phyloP scores from a whole-genome alignment of 2,329 filamentous ascomycete species.

The Cladophialophora carrionii region DNA sequence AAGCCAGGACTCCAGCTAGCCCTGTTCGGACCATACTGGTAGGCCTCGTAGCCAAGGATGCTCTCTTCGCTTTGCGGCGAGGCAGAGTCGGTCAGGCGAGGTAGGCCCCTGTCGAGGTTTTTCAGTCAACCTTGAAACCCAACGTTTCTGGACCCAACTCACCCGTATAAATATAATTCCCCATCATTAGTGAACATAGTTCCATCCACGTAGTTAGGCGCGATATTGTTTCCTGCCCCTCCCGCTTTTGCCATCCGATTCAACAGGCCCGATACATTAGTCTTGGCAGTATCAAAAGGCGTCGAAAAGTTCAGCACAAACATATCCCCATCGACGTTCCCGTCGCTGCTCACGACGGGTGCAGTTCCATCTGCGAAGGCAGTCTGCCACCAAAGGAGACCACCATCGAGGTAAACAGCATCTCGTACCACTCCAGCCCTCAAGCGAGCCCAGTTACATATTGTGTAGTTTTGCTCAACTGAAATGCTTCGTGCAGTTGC shows the following conservation, averaged over 20 bases:
- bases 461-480: conserved; percentile 34
- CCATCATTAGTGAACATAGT: conserved; percentile 67
- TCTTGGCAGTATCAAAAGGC: conserved; percentile 55
- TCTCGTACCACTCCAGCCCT: conserved; percentile 34
- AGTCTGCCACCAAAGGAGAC: conserved; percentile 36
- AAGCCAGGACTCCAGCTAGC: conserved; percentile 53
- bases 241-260: conserved; percentile 54
- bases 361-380: conserved; percentile 36
- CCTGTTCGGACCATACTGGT: conserved; percentile 56
- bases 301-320: conserved; percentile 63
- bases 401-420: conserved; percentile 36
- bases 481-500: conserved; percentile 16
- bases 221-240: conserved; percentile 49
- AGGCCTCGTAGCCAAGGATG: conserved; percentile 58
- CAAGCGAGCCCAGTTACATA: conserved; percentile 36
- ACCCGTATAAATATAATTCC: conserved; percentile 65
- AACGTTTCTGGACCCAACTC: conserved; percentile 1
- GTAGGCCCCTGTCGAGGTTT: conserved; percentile 52
- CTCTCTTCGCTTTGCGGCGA: conserved; percentile 43
- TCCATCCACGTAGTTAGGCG: conserved; percentile 61
- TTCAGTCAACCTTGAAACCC: conserved; percentile 8
- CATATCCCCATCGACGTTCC: conserved; percentile 51
- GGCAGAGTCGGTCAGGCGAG: conserved; percentile 44
- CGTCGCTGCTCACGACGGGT: conserved; percentile 34
- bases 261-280: conserved; percentile 63